phyloP scores from a whole-genome alignment of 2,329 filamentous ascomycete genomes.

The Ustilaginoidea virens region DNA sequence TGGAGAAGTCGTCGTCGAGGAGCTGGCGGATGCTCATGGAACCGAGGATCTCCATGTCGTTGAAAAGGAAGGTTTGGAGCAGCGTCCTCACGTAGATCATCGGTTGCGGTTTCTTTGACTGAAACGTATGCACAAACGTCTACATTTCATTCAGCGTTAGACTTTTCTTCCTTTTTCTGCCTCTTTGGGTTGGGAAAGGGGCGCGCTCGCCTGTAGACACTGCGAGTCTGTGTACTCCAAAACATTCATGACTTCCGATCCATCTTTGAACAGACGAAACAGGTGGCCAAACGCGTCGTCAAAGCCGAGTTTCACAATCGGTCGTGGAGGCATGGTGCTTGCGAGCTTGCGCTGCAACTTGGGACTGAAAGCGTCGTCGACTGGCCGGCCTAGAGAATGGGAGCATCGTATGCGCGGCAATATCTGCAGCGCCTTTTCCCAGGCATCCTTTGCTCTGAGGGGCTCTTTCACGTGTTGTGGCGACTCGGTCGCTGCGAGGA shows the following conservation, averaged over 20 bases:
- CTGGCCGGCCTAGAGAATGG: constrained; percentile 43
- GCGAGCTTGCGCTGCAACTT: constrained; percentile 86
- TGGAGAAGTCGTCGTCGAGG: constrained; percentile 66
- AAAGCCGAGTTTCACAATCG: constrained; percentile 65
- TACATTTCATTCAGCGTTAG: constrained; percentile 14
- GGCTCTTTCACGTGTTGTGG: constrained; percentile 27
- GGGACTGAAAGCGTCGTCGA: constrained; percentile 70
- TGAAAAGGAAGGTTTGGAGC: constrained; percentile 60
- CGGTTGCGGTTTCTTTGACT: constrained; percentile 67
- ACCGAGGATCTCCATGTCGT: constrained; percentile 54
- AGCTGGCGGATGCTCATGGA: constrained; percentile 56
- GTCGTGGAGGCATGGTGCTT: constrained; percentile 83
- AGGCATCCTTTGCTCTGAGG: constrained; percentile 31
- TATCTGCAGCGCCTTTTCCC: constrained; percentile 33
- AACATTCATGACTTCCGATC: constrained; percentile 50
- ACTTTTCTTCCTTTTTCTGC: neutral
- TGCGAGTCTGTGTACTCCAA: constrained; percentile 53
- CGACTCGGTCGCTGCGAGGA: constrained; percentile 40
- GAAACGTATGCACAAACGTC: constrained; percentile 61
- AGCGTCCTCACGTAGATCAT: constrained; percentile 71
- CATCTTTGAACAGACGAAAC: constrained; percentile 55
- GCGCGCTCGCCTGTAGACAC: constrained; percentile 45
- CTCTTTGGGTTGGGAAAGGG: constrained; percentile 1
- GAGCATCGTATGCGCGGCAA: constrained; percentile 44
- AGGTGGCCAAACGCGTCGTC: constrained; percentile 58